Base-by-base conservation (phyloP, 164 flowering plant species). In the Nelumbo lutea region DNA sequence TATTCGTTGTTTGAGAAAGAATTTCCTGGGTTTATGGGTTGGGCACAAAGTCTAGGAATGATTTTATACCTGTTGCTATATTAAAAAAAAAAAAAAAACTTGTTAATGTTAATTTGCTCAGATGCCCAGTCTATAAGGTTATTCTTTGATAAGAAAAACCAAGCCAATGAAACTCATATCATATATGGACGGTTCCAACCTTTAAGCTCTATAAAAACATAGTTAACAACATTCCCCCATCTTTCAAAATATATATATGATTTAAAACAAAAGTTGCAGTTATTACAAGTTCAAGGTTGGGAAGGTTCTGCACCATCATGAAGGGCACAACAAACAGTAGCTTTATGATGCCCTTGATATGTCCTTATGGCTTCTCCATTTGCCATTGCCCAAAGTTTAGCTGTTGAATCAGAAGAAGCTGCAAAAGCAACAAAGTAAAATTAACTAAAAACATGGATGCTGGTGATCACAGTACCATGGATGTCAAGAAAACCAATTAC, bases 381-480 rank as follows among this genome's bases (percentile, higher is more conserved):
- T 46, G 86, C 63, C 88, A 88, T 77, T 1, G 86, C 76, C 97
- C 97, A 95, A 4, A 95, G 84, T 69, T 89, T 86, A 2, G 97
- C 97, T 38, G 97, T 90, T 47, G 86, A 42, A 80, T 95, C 97
- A 11, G 97, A 95, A 0, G 97, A 95, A 73, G 97, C 98, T 90
- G 85, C 81, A 76, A 6, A 2, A 0, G 58, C 40, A 46, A 70
- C 46, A 39, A 27, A 70, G 9, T 44, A 39, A 14, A 4, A 46
- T 11, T 9, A 9, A 44, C 46, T n/a, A 57, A 53, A 9, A 10
- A 53, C 14, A 11, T 11, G 57, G 57, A 53, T 53, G 57, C 14
- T 9, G 57, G 57, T 11, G 57, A 11, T 27, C 27, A 27, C 27
- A 27, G 27, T 27, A 27, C 27, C 27, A 27, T 27, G 27, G 27